Percentiles rank a stretch among this genome's conserved stretches.
Conservation (phyloP, 352 stramenopile genomes). For the Pythium sp. region DNA sequence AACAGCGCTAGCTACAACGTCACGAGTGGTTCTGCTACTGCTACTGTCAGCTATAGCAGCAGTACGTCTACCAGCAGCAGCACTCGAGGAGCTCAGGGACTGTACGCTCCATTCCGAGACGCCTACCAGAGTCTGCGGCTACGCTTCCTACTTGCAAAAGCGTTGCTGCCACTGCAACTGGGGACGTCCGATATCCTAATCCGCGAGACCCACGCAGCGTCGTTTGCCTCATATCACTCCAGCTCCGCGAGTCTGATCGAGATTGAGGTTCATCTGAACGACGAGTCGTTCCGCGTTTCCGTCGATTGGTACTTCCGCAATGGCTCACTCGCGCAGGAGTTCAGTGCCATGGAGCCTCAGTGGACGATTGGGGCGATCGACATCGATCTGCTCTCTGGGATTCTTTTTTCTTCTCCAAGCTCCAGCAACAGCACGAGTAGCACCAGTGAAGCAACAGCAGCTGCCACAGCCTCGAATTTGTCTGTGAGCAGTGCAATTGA, state of each 20-base stretch:
- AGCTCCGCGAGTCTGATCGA: conserved; percentile 12
- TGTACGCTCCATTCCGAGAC: not conserved
- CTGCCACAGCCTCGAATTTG: not conserved
- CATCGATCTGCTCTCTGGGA: conserved; percentile 10
- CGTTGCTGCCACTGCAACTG: conserved; percentile 14
- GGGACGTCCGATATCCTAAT: conserved; percentile 30
- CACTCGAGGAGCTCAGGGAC: not conserved
- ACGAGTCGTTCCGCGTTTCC: conserved; percentile 3
- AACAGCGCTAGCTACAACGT: not conserved
- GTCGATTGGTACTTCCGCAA: conserved; percentile 26
- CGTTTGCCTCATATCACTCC: conserved; percentile 4
- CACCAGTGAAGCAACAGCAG: not conserved
- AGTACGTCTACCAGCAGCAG: not conserved
- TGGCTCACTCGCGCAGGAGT: conserved; percentile 8
- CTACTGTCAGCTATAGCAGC: not conserved
- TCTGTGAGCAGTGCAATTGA: not conserved
- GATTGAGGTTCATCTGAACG: conserved; percentile 26
- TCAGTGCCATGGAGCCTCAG: conserved; percentile 22
- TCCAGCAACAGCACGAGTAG: not conserved
- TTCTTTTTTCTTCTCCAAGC: conserved; percentile 6
- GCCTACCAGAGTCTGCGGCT: conserved; percentile 29
- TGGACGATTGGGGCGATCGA: conserved; percentile 25
- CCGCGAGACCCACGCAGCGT: conserved; percentile 5
- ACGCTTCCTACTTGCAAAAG: conserved; percentile 22
- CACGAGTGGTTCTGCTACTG: not conserved